Percentiles rank a stretch among this genome's conserved stretches.
Conservation (phyloP, 2,329 filamentous ascomycete genomes). For the Orbilia brochopaga region DNA sequence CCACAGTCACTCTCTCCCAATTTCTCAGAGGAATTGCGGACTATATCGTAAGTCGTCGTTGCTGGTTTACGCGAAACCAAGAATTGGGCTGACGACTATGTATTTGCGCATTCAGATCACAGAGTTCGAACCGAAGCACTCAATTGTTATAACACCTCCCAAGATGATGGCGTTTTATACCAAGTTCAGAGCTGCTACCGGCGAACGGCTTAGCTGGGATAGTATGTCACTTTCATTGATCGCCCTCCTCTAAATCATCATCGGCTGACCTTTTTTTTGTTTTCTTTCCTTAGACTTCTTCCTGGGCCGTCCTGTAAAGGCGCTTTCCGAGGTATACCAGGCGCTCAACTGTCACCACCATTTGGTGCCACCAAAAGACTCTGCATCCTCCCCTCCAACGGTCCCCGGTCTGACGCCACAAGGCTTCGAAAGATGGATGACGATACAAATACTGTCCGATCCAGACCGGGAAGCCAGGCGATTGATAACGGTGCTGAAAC, state of each 20-base stretch:
- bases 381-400: slow-evolving; percentile 50
- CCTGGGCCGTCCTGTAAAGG: slow-evolving; percentile 49
- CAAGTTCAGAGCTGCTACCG: slow-evolving; percentile 42
- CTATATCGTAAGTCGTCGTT: slow-evolving; percentile 51
- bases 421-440: slow-evolving; percentile 55
- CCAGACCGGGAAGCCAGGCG: slow-evolving; percentile 53
- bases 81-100: neutral
- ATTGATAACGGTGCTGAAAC: slow-evolving; percentile 51
- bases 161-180: slow-evolving; percentile 55
- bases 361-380: slow-evolving; percentile 52
- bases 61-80: neutral
- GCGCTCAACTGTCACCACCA: slow-evolving; percentile 55
- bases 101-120: slow-evolving; percentile 51
- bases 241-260: neutral
- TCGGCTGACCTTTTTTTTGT: neutral
- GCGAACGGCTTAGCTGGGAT: slow-evolving; percentile 53
- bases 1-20: slow-evolving; percentile 51
- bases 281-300: slow-evolving; percentile 53
- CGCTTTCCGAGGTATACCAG: slow-evolving; percentile 53
- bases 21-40: slow-evolving; percentile 54
- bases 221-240: slow-evolving; percentile 32
- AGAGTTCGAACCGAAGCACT: slow-evolving; percentile 53
- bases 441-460: slow-evolving; percentile 54
- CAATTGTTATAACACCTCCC: slow-evolving; percentile 53
- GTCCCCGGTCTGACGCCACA: slow-evolving; percentile 53